These are phyloP conservation scores for Hymenotorrendiella dingleyae DNA, from an alignment of 2,329 filamentous ascomycete genomes.

Conservation along the genomic window DNA sequence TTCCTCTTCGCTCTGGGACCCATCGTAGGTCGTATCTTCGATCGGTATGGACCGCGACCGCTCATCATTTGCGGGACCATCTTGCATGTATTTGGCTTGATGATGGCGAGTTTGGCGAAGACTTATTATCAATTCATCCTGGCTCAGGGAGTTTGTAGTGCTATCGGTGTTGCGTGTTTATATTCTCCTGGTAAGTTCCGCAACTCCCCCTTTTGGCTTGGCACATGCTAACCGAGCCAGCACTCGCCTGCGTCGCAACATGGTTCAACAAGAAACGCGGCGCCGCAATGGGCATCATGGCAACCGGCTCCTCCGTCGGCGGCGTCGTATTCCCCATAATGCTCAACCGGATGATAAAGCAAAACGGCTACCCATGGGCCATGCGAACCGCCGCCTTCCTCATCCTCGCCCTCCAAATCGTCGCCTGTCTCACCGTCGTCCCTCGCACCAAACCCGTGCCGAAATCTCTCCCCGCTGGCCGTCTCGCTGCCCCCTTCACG, in stretches of 20 bases:
- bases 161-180: conserved; percentile 1
- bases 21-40: conserved; percentile 27
- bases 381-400: conserved; percentile 21
- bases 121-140: conserved; percentile 32
- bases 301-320: conserved; percentile 30
- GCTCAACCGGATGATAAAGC: conserved; percentile 24
- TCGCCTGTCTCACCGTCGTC: conserved; percentile 13
- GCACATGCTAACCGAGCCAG: conserved; percentile 23
- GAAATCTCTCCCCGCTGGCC: conserved; percentile 9
- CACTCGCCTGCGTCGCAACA: conserved; percentile 14
- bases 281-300: conserved; percentile 20
- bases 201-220: conserved; percentile 14
- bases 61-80: conserved; percentile 25
- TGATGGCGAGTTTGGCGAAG: conserved; percentile 28
- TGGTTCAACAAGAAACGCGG: conserved; percentile 16
- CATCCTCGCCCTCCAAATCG: conserved; percentile 15
- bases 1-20: conserved; percentile 23
- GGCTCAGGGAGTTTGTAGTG: conserved; percentile 17
- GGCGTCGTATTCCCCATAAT: conserved; percentile 32
- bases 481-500: conserved; percentile 8
- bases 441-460: neutral
- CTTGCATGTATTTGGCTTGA: conserved; percentile 35
- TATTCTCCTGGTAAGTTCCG: neutral
- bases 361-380: conserved; percentile 28
- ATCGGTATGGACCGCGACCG: conserved; percentile 27